A percentile compares a stretch with the other conserved stretches of the same genome.
phyloP scores from a whole-genome alignment of 108 stramenopile genomes.

The Fragilariopsis cylindrus region DNA sequence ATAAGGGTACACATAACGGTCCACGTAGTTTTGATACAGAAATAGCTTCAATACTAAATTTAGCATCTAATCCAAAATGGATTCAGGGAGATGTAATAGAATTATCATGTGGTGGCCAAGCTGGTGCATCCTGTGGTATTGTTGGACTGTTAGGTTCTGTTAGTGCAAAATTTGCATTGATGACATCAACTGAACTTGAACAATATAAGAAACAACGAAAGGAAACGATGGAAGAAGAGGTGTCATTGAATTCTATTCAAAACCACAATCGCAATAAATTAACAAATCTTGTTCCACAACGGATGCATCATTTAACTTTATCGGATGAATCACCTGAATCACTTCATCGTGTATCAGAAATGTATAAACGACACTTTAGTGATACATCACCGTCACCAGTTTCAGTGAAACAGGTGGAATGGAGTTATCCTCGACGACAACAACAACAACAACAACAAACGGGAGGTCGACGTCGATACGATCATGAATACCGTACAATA shows the following conservation, averaged over 20 bases:
- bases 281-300: slow-evolving; percentile 16
- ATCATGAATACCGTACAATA: slow-evolving; percentile 31
- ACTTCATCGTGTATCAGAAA: slow-evolving; percentile 16
- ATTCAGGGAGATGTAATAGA: slow-evolving; percentile 42
- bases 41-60: slow-evolving; percentile 37
- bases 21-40: slow-evolving; percentile 29
- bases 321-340: slow-evolving; percentile 27
- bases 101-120: slow-evolving; percentile 24
- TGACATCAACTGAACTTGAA: not conserved
- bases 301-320: slow-evolving; percentile 33
- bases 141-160: slow-evolving; percentile 35
- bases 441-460: too few species aligned
- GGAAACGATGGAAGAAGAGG: not conserved
- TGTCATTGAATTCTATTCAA: not conserved
- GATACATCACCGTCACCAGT: slow-evolving; percentile 10
- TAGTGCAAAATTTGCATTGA: slow-evolving; percentile 30
- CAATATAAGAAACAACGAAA: not conserved
- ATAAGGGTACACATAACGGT: slow-evolving; percentile 18
- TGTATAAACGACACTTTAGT: slow-evolving; percentile 22
- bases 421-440: slow-evolving; percentile 17
- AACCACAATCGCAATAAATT: not conserved
- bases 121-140: slow-evolving; percentile 17
- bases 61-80: slow-evolving; percentile 45
- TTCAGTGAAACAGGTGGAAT: slow-evolving; percentile 30
- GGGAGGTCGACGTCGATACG: slow-evolving; percentile 6